Percentiles rank a stretch among this genome's conserved stretches.
Evolutionary conservation across 1,139 yeast species (phyloP).

Genomic region (Protomyces arabidopsidicola): DNA sequence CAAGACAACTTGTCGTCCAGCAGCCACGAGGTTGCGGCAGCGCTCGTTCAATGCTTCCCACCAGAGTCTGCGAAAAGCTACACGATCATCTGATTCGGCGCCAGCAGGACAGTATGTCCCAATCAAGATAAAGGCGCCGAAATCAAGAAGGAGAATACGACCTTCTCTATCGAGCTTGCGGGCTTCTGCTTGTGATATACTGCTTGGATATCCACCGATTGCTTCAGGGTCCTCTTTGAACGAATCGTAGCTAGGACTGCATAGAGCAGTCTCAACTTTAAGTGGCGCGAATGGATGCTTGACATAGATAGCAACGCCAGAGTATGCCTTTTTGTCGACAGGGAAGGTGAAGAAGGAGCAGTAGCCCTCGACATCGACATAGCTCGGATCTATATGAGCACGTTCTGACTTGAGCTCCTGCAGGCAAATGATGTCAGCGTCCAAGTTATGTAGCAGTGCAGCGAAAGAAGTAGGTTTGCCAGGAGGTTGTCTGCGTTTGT

Average conservation of each 20-base stretch:
- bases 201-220: constrained; percentile 69
- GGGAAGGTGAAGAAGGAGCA: constrained; percentile 70
- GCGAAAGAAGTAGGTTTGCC: constrained; percentile 21
- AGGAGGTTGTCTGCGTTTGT: constrained; percentile 3
- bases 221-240: constrained; percentile 32
- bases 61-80: constrained; percentile 55
- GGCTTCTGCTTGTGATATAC: constrained; percentile 39
- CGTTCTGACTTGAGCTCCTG: constrained; percentile 78
- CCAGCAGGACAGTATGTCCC: constrained; percentile 84
- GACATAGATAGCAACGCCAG: constrained; percentile 86
- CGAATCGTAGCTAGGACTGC: constrained; percentile 53
- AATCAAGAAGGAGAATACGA: constrained; percentile 67
- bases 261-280: constrained; percentile 85
- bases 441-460: constrained; percentile 50
- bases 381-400: constrained; percentile 45
- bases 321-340: constrained; percentile 59
- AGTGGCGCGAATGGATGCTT: constrained; percentile 47
- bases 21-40: constrained; percentile 48
- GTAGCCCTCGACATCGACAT: constrained; percentile 58
- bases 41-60: constrained; percentile 57
- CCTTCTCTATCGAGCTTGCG: constrained; percentile 73
- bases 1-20: constrained; percentile 59
- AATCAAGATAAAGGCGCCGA: constrained; percentile 58
- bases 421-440: constrained; percentile 73
- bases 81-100: constrained; percentile 58